Percentiles rank a stretch among this genome's conserved stretches.
Conservation (phyloP, 805 yeast genomes). For the Clavispora fructus region DNA sequence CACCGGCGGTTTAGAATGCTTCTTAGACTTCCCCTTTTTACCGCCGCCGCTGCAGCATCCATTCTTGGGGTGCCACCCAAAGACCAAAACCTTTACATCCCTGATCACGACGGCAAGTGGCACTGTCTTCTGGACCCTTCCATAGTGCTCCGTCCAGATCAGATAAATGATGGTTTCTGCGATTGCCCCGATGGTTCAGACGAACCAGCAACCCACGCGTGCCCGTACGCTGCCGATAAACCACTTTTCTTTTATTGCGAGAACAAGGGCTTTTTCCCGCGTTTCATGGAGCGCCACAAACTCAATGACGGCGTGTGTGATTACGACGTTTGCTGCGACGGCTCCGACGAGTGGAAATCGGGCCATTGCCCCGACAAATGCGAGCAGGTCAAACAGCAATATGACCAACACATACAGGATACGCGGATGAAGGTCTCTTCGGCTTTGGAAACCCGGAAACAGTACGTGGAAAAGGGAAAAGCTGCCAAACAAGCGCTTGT, state of each 20-base stretch:
- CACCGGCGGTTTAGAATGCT: neutral
- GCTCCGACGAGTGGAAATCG: conserved; percentile 68
- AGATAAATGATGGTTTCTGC: conserved; percentile 84
- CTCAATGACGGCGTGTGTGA: conserved; percentile 93
- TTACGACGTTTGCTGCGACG: conserved; percentile 86
- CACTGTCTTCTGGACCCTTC: conserved; percentile 63
- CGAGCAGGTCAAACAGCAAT: conserved; percentile 40
- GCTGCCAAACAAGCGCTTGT: conserved; percentile 12
- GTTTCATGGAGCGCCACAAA: conserved; percentile 56
- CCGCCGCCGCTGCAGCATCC: neutral
- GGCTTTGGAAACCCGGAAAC: conserved; percentile 25
- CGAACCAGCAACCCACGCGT: conserved; percentile 93
- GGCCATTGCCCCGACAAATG: conserved; percentile 54
- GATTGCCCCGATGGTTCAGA: conserved; percentile 98
- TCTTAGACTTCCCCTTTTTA: neutral
- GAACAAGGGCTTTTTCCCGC: conserved; percentile 65
- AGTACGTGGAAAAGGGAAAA: conserved; percentile 19
- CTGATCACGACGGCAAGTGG: conserved; percentile 54
- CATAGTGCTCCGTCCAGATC: conserved; percentile 52
- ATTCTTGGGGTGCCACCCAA: conserved; percentile 34
- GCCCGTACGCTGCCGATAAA: conserved; percentile 33
- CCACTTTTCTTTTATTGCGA: conserved; percentile 59
- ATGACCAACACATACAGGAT: conserved; percentile 9
- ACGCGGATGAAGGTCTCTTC: conserved; percentile 8
- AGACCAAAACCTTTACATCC: conserved; percentile 42